Percentiles rank a stretch among this genome's conserved stretches.
Conservation (phyloP, 1,284 basidiomycete species). For the Apiotrichum akiyoshidainum region DNA sequence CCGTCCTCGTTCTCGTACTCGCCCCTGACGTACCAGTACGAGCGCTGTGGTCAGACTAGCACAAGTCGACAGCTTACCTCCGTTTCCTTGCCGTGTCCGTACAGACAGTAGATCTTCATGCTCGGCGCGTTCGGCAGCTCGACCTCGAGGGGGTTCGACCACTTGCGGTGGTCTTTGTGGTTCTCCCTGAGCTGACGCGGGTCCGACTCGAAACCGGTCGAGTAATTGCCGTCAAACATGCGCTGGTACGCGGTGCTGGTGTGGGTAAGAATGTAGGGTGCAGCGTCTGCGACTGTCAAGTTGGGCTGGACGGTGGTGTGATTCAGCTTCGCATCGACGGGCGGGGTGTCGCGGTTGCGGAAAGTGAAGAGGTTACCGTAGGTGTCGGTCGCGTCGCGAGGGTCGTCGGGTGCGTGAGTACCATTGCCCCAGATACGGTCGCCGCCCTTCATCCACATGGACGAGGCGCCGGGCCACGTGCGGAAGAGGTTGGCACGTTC, state of each 20-base stretch:
- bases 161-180: conserved; percentile 59
- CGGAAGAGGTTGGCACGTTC: conserved; percentile 90
- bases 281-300: conserved; percentile 75
- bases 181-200: conserved; percentile 64
- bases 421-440: conserved; percentile 83
- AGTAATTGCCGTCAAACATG: conserved; percentile 89
- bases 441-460: conserved; percentile 92
- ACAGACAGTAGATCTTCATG: conserved; percentile 90
- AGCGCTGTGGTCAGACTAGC: conserved; percentile 38
- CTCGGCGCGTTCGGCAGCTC: conserved; percentile 80
- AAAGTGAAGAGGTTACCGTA: conserved; percentile 84
- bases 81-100: conserved; percentile 95
- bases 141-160: conserved; percentile 26
- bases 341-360: conserved; percentile 52
- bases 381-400: conserved; percentile 59
- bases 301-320: conserved; percentile 56
- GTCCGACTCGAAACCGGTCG: conserved; percentile 84
- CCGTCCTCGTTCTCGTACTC: conserved; percentile 66
- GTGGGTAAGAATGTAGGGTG: conserved; percentile 76
- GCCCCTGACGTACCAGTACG: conserved; percentile 66
- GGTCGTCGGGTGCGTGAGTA: conserved; percentile 62
- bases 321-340: conserved; percentile 44
- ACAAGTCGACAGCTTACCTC: conserved; percentile 59
- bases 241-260: conserved; percentile 79
- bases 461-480: conserved; percentile 91